A percentile compares a stretch with the other conserved stretches of the same genome.
Conservation (phyloP, 2,329 filamentous ascomycete genomes). For the Oidium heveae region DNA sequence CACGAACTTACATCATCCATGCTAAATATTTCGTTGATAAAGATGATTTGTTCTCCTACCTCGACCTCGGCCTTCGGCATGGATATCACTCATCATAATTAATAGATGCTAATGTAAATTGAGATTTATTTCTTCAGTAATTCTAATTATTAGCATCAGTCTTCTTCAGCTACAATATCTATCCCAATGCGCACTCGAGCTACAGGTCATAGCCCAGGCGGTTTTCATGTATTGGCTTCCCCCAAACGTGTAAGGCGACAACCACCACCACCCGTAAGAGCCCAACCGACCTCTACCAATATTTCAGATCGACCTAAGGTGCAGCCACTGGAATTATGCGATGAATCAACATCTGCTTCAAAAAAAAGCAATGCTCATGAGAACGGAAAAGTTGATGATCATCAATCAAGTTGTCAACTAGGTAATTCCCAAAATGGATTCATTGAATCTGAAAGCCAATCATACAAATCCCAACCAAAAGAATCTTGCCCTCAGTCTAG, state of each 20-base stretch:
- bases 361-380: neutral
- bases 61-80: no score
- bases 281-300: neutral
- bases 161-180: no score
- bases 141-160: no score
- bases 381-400: neutral
- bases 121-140: no score
- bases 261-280: neutral
- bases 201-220: slow-evolving; percentile 1
- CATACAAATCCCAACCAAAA: no score
- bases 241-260: slow-evolving; percentile 1
- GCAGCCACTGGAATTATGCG: neutral
- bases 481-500: neutral
- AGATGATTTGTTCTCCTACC: no score
- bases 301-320: neutral
- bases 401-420: neutral
- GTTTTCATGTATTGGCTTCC: neutral
- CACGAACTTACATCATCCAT: no score
- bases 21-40: no score
- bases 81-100: no score
- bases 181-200: slow-evolving; percentile 1
- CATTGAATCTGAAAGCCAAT: neutral
- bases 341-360: neutral
- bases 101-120: no score
- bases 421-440: neutral